phyloP scores from a whole-genome alignment of 1,284 basidiomycete species.

The Marasmius tenuissimus region DNA sequence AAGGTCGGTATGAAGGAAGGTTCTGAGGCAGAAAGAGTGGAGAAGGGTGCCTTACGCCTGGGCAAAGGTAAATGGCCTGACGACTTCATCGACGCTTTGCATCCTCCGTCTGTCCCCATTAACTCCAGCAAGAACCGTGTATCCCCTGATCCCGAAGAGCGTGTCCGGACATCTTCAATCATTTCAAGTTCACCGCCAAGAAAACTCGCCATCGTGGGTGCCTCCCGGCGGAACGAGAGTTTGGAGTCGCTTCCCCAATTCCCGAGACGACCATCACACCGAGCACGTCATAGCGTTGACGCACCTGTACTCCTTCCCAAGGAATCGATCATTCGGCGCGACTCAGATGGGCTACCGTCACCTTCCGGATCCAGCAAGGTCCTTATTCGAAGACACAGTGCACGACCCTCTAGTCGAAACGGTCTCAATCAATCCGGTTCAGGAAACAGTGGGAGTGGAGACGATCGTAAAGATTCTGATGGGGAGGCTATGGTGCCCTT shows the following conservation, averaged over 20 bases:
- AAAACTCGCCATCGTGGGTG: constrained; percentile 54
- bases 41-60: constrained; percentile 51
- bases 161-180: constrained; percentile 30
- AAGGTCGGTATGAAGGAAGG: background rate
- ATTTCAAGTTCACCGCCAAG: constrained; percentile 53
- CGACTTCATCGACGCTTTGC: constrained; percentile 68
- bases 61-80: constrained; percentile 83
- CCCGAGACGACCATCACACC: constrained; percentile 60
- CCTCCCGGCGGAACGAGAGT: constrained; percentile 43
- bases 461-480: constrained; percentile 30
- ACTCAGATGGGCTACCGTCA: constrained; percentile 49
- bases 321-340: constrained; percentile 51
- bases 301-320: constrained; percentile 53
- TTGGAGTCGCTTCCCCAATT: constrained; percentile 46
- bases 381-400: constrained; percentile 56
- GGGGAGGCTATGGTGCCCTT: constrained; percentile 52
- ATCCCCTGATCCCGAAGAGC: constrained; percentile 26
- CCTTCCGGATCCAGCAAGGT: constrained; percentile 40
- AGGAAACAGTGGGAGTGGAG: constrained; percentile 34
- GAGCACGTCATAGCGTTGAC: constrained; percentile 60
- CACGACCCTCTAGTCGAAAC: constrained; percentile 46
- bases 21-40: constrained; percentile 28
- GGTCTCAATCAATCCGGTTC: constrained; percentile 39
- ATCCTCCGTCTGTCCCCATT: constrained; percentile 28
- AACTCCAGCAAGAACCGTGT: constrained; percentile 28